phyloP scores from a whole-genome alignment of 2,329 filamentous ascomycete genomes.

The Ophiobolus disseminans region DNA sequence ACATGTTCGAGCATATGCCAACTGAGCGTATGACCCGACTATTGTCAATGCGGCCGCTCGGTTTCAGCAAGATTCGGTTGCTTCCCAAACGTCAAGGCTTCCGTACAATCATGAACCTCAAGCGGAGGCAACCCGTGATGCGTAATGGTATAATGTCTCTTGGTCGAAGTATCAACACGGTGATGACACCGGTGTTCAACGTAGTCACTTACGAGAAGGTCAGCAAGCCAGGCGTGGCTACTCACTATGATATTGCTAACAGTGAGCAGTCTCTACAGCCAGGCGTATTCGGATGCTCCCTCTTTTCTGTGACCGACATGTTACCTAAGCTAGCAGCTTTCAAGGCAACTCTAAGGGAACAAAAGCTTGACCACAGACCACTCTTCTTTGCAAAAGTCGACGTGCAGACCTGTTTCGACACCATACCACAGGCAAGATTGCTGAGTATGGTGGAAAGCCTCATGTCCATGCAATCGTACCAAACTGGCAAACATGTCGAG shows the following conservation, averaged over 20 bases:
- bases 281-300: conserved; percentile 72
- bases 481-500: conserved; percentile 76
- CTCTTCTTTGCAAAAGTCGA: conserved; percentile 94
- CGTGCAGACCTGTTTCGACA: conserved; percentile 92
- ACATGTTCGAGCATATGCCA: conserved; percentile 81
- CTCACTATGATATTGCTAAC: conserved; percentile 11
- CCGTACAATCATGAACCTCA: conserved; percentile 86
- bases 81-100: conserved; percentile 80
- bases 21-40: conserved; percentile 62
- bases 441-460: conserved; percentile 68
- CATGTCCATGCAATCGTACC: conserved; percentile 69
- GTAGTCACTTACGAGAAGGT: conserved; percentile 82
- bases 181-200: conserved; percentile 76
- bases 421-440: conserved; percentile 82
- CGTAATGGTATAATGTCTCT: conserved; percentile 63
- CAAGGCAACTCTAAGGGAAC: conserved; percentile 57
- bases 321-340: conserved; percentile 76
- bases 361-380: conserved; percentile 45
- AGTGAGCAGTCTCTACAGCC: conserved; percentile 50
- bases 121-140: conserved; percentile 64
- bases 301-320: conserved; percentile 84
- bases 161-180: conserved; percentile 71
- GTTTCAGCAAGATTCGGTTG: conserved; percentile 79
- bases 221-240: conserved; percentile 12
- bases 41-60: conserved; percentile 69